Conservation (phyloP, 1,284 basidiomycete species). For the Cutaneotrichosporon dermatis region DNA sequence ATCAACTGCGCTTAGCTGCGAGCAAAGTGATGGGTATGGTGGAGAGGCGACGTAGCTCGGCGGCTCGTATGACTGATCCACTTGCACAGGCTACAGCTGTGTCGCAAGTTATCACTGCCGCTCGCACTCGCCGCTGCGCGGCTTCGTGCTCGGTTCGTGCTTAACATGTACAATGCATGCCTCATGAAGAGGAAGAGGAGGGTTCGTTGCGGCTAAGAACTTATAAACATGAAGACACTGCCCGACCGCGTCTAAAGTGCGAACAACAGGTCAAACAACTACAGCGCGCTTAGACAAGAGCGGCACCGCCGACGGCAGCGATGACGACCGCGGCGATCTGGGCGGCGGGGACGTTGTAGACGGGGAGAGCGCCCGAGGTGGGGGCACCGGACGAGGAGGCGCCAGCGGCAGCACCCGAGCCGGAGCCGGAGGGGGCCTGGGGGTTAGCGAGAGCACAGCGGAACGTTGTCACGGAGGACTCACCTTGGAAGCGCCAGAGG, state of each 20-base stretch:
- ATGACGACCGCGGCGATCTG: constrained; percentile 2
- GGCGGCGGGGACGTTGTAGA: background rate
- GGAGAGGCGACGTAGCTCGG: too few species aligned
- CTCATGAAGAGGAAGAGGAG: background rate
- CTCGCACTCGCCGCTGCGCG: too few species aligned
- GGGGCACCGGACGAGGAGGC: too few species aligned
- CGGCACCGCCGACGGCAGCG: constrained; percentile 6
- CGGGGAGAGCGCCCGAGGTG: background rate
- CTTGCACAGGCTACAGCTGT: too few species aligned
- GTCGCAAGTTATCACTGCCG: too few species aligned
- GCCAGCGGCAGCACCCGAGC: too few species aligned
- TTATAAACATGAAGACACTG: background rate
- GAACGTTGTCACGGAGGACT: too few species aligned
- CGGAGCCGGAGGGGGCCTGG: background rate
- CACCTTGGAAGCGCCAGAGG: too few species aligned
- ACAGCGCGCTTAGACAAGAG: constrained; percentile 4
- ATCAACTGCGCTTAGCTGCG: too few species aligned
- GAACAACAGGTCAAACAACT: background rate
- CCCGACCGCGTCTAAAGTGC: background rate
- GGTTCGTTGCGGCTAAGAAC: constrained; percentile 1
- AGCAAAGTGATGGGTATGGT: too few species aligned
- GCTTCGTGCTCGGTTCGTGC: too few species aligned
- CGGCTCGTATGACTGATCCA: too few species aligned
- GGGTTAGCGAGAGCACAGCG: background rate
- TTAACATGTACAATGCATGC: constrained; percentile 4